Evolutionary conservation across 2,329 filamentous ascomycete genomes (phyloP).

Genomic region (Passalora sequoiae): DNA sequence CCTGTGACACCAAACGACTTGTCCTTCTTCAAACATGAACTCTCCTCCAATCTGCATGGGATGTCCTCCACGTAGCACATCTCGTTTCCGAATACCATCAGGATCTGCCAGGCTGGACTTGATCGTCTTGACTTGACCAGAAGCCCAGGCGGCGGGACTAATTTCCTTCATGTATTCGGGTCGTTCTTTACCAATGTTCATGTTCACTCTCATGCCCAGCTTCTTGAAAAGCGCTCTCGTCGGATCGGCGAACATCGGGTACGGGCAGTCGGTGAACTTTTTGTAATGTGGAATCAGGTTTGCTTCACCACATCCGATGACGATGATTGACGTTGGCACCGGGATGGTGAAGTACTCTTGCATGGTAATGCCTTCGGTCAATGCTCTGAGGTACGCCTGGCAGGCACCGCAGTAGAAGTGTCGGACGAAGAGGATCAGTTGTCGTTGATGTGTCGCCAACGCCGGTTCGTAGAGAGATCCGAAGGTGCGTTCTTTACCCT

Average conservation of each 20-base stretch:
- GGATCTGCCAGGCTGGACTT: slow-evolving; percentile 25
- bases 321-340: slow-evolving; percentile 34
- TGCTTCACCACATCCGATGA: slow-evolving; percentile 37
- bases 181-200: slow-evolving; percentile 30
- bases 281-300: slow-evolving; percentile 36
- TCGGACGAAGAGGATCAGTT: slow-evolving; percentile 39
- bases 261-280: slow-evolving; percentile 33
- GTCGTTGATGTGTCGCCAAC: slow-evolving; percentile 33
- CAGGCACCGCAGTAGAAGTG: slow-evolving; percentile 42
- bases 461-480: slow-evolving; percentile 57
- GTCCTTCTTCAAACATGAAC: slow-evolving; percentile 39
- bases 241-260: slow-evolving; percentile 37
- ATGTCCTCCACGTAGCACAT: slow-evolving; percentile 34
- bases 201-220: slow-evolving; percentile 32
- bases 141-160: slow-evolving; percentile 27
- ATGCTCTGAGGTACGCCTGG: slow-evolving; percentile 35
- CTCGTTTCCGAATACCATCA: slow-evolving; percentile 30
- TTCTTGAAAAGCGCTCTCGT: slow-evolving; percentile 33
- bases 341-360: slow-evolving; percentile 35
- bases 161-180: slow-evolving; percentile 38
- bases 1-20: slow-evolving; percentile 40
- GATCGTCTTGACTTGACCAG: slow-evolving; percentile 30
- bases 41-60: slow-evolving; percentile 39
- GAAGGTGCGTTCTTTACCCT: slow-evolving; percentile 58
- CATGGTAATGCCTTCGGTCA: slow-evolving; percentile 33